Conservation (phyloP, 257 asterid genomes). For the Nicotiana attenuata region DNA sequence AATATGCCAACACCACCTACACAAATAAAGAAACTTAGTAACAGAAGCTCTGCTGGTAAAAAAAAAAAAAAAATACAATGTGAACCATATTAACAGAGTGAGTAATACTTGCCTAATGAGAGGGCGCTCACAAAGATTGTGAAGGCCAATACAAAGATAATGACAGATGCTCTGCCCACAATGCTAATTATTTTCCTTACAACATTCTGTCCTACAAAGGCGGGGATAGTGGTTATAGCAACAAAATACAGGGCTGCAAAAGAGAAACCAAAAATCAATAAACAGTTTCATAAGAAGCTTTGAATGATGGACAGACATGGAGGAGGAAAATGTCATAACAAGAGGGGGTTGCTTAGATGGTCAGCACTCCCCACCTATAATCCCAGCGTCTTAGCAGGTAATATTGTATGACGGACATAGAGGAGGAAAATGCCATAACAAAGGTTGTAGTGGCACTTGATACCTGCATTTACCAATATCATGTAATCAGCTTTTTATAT, state of each 20-base stretch:
- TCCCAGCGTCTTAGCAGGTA: slow-evolving; percentile 44
- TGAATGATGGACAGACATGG: neutral
- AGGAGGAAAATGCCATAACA: slow-evolving; percentile 43
- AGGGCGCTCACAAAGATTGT: too few relatives aligned
- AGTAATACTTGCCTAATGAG: too few relatives aligned
- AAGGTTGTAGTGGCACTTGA: slow-evolving; percentile 56
- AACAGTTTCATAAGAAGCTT: neutral
- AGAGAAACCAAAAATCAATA: neutral
- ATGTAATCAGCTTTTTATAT: too few relatives aligned
- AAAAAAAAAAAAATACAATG: slow-evolving; percentile 39
- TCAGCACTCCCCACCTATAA: too few relatives aligned
- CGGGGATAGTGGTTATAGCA: slow-evolving; percentile 38
- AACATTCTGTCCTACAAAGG: slow-evolving; percentile 43
- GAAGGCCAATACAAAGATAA: slow-evolving; percentile 36
- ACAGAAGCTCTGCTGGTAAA: too few relatives aligned
- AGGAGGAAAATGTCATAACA: too few relatives aligned
- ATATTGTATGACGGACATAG: slow-evolving; percentile 56
- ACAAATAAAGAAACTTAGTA: neutral
- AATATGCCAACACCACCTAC: slow-evolving; percentile 60
- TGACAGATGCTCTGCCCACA: slow-evolving; percentile 54
- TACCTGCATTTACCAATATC: slow-evolving; percentile 26
- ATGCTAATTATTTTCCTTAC: slow-evolving; percentile 48
- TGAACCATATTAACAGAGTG: slow-evolving; percentile 23
- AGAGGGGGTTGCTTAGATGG: too few relatives aligned
- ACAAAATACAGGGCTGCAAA: slow-evolving; percentile 49